These are phyloP conservation scores for Acanthamoeba sp. DNA, from an alignment of 208 protist genomes.

Conservation along the genomic window DNA sequence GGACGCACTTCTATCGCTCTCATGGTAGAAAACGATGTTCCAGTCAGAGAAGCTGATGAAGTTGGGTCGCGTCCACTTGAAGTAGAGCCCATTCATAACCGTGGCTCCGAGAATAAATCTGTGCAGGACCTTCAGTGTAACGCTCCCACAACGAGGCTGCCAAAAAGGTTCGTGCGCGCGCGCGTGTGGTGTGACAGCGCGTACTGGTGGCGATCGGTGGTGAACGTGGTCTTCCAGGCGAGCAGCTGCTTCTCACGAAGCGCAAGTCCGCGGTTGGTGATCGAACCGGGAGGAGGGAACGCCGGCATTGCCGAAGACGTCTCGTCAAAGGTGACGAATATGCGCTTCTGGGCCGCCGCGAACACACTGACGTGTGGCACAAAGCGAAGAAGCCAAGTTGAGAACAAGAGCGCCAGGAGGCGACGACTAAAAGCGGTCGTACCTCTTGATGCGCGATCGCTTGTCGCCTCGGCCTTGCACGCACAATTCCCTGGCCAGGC, in stretches of 20 bases:
- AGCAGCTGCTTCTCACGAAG: background rate
- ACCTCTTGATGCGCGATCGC: background rate
- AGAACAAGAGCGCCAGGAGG: background rate
- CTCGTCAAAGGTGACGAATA: background rate
- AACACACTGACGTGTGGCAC: background rate
- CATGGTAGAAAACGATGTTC: background rate
- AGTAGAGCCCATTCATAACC: background rate
- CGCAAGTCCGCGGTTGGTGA: background rate
- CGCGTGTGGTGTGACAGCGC: background rate
- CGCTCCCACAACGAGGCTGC: no score
- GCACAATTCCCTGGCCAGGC: background rate
- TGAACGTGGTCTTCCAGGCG: constrained; percentile 6
- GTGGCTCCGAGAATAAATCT: background rate
- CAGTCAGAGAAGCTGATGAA: background rate
- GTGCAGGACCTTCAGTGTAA: background rate
- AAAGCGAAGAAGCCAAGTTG: background rate
- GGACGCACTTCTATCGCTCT: background rate
- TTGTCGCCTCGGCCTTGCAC: background rate
- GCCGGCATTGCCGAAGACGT: background rate
- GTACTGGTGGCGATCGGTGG: background rate
- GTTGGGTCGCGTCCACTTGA: constrained; percentile 36
- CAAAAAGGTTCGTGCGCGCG: no score
- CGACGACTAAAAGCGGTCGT: background rate
- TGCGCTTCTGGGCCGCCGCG: background rate
- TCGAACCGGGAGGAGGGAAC: background rate